Base-by-base conservation (phyloP, 352 stramenopile species). In the Phytophthora gonapodyides region DNA sequence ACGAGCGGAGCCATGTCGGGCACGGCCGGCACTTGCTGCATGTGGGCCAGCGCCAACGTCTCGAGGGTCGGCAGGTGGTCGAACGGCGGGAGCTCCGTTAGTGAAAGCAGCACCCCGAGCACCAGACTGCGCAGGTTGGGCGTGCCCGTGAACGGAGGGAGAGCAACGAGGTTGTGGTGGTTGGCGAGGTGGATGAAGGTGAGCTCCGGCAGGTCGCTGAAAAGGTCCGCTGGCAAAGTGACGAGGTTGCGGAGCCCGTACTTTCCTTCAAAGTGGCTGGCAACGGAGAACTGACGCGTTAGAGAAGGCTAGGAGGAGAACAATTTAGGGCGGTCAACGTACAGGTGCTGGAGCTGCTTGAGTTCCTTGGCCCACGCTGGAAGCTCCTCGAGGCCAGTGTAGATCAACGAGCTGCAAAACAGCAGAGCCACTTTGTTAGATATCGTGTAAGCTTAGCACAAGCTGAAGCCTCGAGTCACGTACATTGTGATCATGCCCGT, bases 51-150 rank as follows among this genome's bases (percentile, higher is more conserved):
- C 27, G 27, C 27, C 21, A 82, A 19, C 6, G 51, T 53, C 10
- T 58, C 24, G 4, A 82, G 40, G 5, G 57, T 38, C 0, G 64
- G 41, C 0, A 80, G 13, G 15, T 46, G 51, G 0, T 44, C 45
- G 2, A 88, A 44, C 0, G 61, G 54, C 0, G 76, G 78, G 3
- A 86, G 33, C 5, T 19, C 21, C 0, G 27, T 21, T 1, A 85
- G 24, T 0, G 45, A 49, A 3, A 49, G 45, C 5, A 78, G 27
- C 13, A 54, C 31, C 12, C 56, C 67, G 17, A 88, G 30, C 12
- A 64, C 71, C 1, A 84, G 41, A 7, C 37, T 73, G 48, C 73
- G 58, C 21, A 88, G 57, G n/a, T 71, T 71, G 12, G 40, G 46
- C 0, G 67, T 44, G 4, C 71, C 68, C 5, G 69, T 41, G 15